These are phyloP conservation scores for Microbotryum silenes-acaulis DNA, from an alignment of 1,284 basidiomycete genomes.

Conservation along the genomic window DNA sequence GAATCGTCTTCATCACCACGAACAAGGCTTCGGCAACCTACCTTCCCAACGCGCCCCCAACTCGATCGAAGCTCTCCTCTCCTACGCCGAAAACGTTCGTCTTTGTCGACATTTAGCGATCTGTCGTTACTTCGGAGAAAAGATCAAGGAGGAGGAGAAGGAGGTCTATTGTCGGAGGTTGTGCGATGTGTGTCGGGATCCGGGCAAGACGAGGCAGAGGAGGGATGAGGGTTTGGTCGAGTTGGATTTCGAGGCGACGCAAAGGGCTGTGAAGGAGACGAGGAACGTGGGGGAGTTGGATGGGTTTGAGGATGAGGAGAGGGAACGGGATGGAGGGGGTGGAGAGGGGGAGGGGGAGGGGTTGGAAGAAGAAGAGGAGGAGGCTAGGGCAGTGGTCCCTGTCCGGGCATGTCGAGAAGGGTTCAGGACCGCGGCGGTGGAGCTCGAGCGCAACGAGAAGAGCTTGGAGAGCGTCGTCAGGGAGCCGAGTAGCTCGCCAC, in stretches of 20 bases:
- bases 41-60: slow-evolving; percentile 56
- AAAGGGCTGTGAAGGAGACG: slow-evolving; percentile 1
- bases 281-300: neutral
- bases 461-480: neutral
- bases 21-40: slow-evolving; percentile 48
- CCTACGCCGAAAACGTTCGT: slow-evolving; percentile 56
- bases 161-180: slow-evolving; percentile 61
- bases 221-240: slow-evolving; percentile 5
- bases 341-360: neutral
- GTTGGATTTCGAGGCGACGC: slow-evolving; percentile 11
- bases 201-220: slow-evolving; percentile 33
- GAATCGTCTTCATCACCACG: slow-evolving; percentile 31
- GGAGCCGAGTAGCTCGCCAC: neutral
- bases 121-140: slow-evolving; percentile 67
- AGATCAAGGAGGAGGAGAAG: slow-evolving; percentile 51
- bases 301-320: slow-evolving; percentile 3
- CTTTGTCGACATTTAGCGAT: slow-evolving; percentile 67
- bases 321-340: neutral
- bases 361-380: slow-evolving; percentile 13
- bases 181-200: slow-evolving; percentile 76
- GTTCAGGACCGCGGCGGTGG: slow-evolving; percentile 1
- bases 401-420: neutral
- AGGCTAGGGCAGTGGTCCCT: neutral
- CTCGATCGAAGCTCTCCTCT: slow-evolving; percentile 47
- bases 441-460: slow-evolving; percentile 2